Percentiles rank a stretch among this genome's conserved stretches.
phyloP scores from a whole-genome alignment of 2,329 filamentous ascomycete genomes.

The Drechslerella coelobrocha region DNA sequence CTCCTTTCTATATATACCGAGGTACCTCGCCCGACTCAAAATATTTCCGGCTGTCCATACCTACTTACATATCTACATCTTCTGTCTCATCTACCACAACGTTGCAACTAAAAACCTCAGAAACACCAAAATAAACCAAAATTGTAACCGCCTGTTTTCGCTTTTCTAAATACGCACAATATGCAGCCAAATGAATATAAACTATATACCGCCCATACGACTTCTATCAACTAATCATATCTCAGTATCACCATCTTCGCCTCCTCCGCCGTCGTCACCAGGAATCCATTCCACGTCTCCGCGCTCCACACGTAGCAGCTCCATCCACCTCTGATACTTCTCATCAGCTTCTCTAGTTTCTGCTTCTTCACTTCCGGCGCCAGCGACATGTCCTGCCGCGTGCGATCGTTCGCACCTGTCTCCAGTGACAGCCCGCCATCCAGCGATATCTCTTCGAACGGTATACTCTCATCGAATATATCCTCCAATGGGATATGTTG shows the following conservation, averaged over 20 bases:
- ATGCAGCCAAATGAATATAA: too few species aligned
- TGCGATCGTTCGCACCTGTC: neutral
- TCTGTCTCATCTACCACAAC: too few species aligned
- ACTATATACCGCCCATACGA: neutral
- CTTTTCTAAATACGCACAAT: too few species aligned
- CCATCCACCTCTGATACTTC: constrained; percentile 42
- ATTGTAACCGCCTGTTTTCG: too few species aligned
- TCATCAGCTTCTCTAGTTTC: constrained; percentile 40
- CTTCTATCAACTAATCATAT: constrained; percentile 25
- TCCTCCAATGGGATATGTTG: constrained; percentile 43
- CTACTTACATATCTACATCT: too few species aligned
- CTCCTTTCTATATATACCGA: too few species aligned
- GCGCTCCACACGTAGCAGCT: constrained; percentile 49
- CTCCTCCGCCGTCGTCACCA: constrained; percentile 37
- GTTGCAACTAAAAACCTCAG: too few species aligned
- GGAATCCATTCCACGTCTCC: constrained; percentile 48
- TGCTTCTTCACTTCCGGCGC: constrained; percentile 10
- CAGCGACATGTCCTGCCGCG: neutral
- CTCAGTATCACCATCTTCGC: constrained; percentile 46
- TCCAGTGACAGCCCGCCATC: constrained; percentile 6
- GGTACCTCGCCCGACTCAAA: too few species aligned
- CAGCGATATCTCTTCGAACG: constrained; percentile 34
- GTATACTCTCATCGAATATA: constrained; percentile 33
- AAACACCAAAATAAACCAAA: too few species aligned
- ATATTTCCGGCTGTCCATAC: too few species aligned